These are phyloP conservation scores for Daldinia grandis DNA, from an alignment of 495 filamentous ascomycete genomes.

Conservation along the genomic window DNA sequence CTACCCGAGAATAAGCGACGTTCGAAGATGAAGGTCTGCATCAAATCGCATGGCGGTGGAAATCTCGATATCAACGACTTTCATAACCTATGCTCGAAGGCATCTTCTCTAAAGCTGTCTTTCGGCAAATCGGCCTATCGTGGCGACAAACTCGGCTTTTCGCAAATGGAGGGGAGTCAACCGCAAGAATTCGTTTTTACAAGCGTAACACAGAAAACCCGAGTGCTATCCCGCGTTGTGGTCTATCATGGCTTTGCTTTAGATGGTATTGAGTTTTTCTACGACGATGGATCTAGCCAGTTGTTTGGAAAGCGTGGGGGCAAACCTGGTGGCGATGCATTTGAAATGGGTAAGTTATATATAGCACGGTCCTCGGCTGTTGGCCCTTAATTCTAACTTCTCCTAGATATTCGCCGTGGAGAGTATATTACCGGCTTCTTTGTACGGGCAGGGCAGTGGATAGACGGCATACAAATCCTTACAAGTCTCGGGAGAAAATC, in stretches of 20 bases:
- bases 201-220: constrained; percentile 70
- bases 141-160: constrained; percentile 78
- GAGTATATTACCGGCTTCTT: constrained; percentile 91
- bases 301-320: constrained; percentile 88
- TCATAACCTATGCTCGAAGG: constrained; percentile 70
- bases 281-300: constrained; percentile 87
- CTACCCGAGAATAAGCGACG: constrained; percentile 76
- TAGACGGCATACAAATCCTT: constrained; percentile 90
- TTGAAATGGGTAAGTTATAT: constrained; percentile 71
- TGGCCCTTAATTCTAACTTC: constrained; percentile 30
- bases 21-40: constrained; percentile 71
- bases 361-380: background rate
- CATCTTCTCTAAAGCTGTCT: constrained; percentile 72
- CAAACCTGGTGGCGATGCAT: constrained; percentile 76
- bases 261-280: constrained; percentile 91
- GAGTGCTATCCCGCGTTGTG: constrained; percentile 76
- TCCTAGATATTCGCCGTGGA: constrained; percentile 77
- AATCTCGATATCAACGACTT: constrained; percentile 79
- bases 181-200: constrained; percentile 79
- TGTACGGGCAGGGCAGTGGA: constrained; percentile 81
- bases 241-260: constrained; percentile 81
- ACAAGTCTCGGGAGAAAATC: constrained; percentile 89
- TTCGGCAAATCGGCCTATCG: constrained; percentile 78
- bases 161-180: constrained; percentile 74
- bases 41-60: constrained; percentile 79